Percentiles rank a stretch among this genome's conserved stretches.
Conservation (phyloP, 1,139 yeast genomes). For the Diutina sp. region DNA sequence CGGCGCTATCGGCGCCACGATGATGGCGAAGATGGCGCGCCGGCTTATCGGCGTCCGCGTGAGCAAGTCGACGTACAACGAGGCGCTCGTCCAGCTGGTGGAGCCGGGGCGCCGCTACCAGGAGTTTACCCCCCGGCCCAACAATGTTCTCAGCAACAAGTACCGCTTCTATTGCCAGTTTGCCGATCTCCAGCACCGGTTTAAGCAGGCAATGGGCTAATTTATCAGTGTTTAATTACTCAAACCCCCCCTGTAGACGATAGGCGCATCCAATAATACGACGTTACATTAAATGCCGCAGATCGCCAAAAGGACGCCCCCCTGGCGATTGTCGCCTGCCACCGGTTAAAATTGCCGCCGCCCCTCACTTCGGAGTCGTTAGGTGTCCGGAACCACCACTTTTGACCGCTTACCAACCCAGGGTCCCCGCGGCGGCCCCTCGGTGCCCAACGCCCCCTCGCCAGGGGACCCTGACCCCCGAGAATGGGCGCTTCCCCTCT, state of each 20-base stretch:
- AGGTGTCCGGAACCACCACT: too few relatives aligned
- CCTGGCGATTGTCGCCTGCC: too few relatives aligned
- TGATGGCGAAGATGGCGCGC: background rate
- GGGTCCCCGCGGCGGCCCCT: too few relatives aligned
- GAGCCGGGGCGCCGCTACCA: background rate
- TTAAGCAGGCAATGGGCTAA: background rate
- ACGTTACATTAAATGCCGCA: too few relatives aligned
- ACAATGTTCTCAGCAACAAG: background rate
- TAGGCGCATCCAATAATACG: too few relatives aligned
- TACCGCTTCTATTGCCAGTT: background rate
- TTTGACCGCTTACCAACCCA: too few relatives aligned
- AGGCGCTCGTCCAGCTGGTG: background rate
- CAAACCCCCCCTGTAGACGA: background rate
- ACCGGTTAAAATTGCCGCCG: too few relatives aligned
- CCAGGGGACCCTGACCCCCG: too few relatives aligned
- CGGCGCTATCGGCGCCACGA: background rate
- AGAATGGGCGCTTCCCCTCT: background rate
- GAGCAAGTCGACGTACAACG: background rate
- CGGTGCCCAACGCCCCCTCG: too few relatives aligned
- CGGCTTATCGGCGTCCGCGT: background rate
- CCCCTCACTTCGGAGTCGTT: too few relatives aligned
- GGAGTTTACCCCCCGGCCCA: background rate
- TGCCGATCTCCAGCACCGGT: background rate
- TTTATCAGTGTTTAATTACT: too few relatives aligned
- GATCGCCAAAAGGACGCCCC: too few relatives aligned